These are phyloP conservation scores for Penicillium italicum DNA, from an alignment of 2,329 filamentous ascomycete genomes.

Conservation along the genomic window DNA sequence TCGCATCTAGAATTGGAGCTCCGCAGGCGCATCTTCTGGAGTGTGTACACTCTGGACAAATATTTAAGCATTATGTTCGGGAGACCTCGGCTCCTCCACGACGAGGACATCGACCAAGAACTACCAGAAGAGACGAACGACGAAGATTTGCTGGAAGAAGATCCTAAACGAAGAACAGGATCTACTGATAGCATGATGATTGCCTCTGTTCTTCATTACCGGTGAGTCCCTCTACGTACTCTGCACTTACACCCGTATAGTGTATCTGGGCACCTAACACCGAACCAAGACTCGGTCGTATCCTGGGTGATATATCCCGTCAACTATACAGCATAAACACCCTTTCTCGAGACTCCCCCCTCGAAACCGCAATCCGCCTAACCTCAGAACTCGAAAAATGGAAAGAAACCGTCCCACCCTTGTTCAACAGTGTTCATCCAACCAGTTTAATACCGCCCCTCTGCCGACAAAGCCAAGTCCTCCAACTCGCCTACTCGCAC, in stretches of 20 bases:
- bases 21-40: conserved; percentile 60
- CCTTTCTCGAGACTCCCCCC: conserved; percentile 27
- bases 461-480: conserved; percentile 38
- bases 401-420: conserved; percentile 35
- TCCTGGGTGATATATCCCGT: conserved; percentile 49
- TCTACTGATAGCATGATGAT: conserved; percentile 41
- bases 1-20: conserved; percentile 48
- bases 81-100: conserved; percentile 57
- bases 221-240: conserved; percentile 19
- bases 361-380: conserved; percentile 35
- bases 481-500: conserved; percentile 39
- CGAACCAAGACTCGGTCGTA: conserved; percentile 46
- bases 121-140: conserved; percentile 57
- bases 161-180: conserved; percentile 35
- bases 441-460: conserved; percentile 39
- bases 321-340: conserved; percentile 40
- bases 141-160: conserved; percentile 51
- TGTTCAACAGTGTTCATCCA: conserved; percentile 37
- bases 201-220: conserved; percentile 39
- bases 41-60: conserved; percentile 59
- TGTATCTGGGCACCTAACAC: neutral
- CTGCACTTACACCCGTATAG: neutral
- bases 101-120: conserved; percentile 62
- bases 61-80: conserved; percentile 63
- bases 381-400: conserved; percentile 36